Evolutionary conservation across 2,329 filamentous ascomycete genomes (phyloP), one percentile per base, ranked within the genome.

Genomic region (Mycosphaerelloides madeirae): DNA sequence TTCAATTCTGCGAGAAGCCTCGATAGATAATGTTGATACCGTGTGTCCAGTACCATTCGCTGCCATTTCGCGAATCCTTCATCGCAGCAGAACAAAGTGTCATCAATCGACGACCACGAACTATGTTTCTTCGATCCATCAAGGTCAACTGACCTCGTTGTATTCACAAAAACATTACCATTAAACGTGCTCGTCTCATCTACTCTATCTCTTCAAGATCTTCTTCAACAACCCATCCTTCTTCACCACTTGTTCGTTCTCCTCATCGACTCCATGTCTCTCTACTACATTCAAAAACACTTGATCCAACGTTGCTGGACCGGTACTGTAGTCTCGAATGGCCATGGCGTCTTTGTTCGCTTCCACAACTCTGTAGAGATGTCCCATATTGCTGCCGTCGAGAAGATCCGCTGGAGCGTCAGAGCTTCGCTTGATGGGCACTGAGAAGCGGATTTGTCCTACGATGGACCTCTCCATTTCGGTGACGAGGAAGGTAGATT

Each of bases 211-310:
- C 8, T 16, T 16, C 4, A 29, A 18, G 14, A 38, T 18, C 36
- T 25, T 38, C n/a, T 22, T 16, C 22, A 31, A 32, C 8, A 29
- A 8, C 4, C 15, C 29, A 32, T 31, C 18, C 28, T 40, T 40
- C 38, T 18, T 16, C 4, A 32, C 20, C 28, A 16, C 29, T 5
- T 40, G 28, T 31, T 39, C 41, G 11, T 54, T 54, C 41, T 51
- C 50, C 38, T 49, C 52, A 46, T 50, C 48, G 28, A 51, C 48
- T 2, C 48, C 50, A 44, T 54, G 49, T 31, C 44, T 43, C 1
- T 83, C 82, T 7, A 95, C 87, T 60, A 95, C 89, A 25, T 78
- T 77, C 63, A 95, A 66, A 65, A 95, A 95, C 0, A 95, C 87
- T 66, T 95, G 86, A 61, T 95, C 89, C 34, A 95, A 69, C 19